A percentile compares a stretch with the other conserved stretches of the same genome.
phyloP scores from a whole-genome alignment of 1,284 basidiomycete genomes.

The Anthracocystis walkeri region DNA sequence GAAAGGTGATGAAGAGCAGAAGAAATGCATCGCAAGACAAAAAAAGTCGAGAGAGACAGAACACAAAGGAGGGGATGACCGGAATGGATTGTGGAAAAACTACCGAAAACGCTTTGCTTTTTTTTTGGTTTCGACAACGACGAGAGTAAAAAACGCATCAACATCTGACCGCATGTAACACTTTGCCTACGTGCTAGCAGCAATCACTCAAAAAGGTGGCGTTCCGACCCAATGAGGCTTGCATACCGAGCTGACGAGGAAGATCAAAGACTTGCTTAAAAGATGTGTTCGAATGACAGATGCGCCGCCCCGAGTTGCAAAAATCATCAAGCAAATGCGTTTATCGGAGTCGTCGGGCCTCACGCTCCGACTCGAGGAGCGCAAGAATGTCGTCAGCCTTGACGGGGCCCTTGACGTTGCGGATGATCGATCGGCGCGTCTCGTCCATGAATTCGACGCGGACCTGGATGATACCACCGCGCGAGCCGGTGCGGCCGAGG shows the following conservation, averaged over 20 bases:
- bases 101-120: conserved; percentile 23
- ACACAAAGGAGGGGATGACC: conserved; percentile 14
- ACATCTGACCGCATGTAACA: background rate
- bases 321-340: background rate
- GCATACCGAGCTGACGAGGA: conserved; percentile 9
- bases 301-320: background rate
- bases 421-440: conserved; percentile 92
- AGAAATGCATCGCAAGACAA: background rate
- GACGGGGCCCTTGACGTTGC: conserved; percentile 99
- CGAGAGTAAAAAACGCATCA: background rate
- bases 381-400: conserved; percentile 96
- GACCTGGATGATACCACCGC: conserved; percentile 99
- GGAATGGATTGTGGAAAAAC: conserved; percentile 9
- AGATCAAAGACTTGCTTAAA: background rate
- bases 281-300: background rate
- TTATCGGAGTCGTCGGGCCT: conserved; percentile 80
- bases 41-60: background rate
- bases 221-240: conserved; percentile 36
- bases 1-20: conserved; percentile 2
- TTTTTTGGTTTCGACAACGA: background rate
- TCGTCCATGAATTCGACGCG: conserved; percentile 99
- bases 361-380: conserved; percentile 97
- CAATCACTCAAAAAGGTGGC: conserved; percentile 28
- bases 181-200: background rate
- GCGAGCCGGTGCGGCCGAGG: conserved; percentile 97